Evolutionary conservation across 169 alveolate genomes (phyloP).

Genomic region (Babesia divergens): DNA sequence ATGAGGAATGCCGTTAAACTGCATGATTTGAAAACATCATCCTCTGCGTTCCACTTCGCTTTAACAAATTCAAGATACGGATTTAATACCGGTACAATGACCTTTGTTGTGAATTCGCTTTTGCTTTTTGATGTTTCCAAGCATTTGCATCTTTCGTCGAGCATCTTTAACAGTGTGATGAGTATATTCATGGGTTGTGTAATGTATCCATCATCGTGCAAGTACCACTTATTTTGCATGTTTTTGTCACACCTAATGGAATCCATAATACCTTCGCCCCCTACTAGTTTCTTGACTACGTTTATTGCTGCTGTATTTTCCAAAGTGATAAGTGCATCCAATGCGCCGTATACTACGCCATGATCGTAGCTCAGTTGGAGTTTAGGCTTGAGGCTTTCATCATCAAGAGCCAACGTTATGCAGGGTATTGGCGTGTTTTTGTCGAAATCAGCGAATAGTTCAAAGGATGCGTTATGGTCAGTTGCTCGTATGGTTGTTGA

Average conservation of each 20-base stretch:
- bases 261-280: conserved; percentile 28
- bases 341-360: conserved; percentile 29
- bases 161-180: conserved; percentile 38
- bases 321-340: conserved; percentile 47
- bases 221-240: conserved; percentile 18
- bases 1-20: conserved; percentile 43
- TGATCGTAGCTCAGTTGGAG: conserved; percentile 10
- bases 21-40: conserved; percentile 39
- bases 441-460: conserved; percentile 59
- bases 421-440: conserved; percentile 42
- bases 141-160: conserved; percentile 53
- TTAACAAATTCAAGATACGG: conserved; percentile 37
- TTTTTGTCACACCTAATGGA: not conserved
- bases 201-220: conserved; percentile 50
- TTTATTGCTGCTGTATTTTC: conserved; percentile 15
- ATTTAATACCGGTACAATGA: conserved; percentile 41
- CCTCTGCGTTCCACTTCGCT: conserved; percentile 58
- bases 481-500: conserved; percentile 9
- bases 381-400: not conserved
- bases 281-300: conserved; percentile 9
- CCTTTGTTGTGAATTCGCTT: conserved; percentile 28
- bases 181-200: conserved; percentile 36
- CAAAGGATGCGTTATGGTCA: conserved; percentile 14
- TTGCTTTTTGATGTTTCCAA: conserved; percentile 19
- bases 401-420: not conserved